Conservation (phyloP, 2,329 filamentous ascomycete species). For the Colletotrichum chlorophyti region DNA sequence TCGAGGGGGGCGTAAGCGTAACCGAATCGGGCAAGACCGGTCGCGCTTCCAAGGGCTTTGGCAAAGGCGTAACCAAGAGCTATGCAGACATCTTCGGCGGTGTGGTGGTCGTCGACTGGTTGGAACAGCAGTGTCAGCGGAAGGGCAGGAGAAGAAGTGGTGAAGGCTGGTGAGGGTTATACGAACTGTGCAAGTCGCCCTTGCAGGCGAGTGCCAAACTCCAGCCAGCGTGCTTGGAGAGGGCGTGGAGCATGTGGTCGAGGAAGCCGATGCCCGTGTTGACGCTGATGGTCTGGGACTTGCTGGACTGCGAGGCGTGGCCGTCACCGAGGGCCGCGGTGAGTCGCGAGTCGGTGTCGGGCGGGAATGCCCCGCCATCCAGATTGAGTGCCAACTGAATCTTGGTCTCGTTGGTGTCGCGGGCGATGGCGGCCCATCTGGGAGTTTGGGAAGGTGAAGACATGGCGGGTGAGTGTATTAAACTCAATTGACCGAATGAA, state of each 20-base stretch:
- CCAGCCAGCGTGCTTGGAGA: constrained; percentile 96
- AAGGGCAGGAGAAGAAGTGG: not conserved
- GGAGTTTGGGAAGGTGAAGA: constrained; percentile 32
- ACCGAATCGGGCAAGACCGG: constrained; percentile 89
- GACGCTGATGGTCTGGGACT: constrained; percentile 84
- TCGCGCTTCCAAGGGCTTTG: constrained; percentile 75
- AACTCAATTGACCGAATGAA: not conserved
- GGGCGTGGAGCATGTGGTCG: constrained; percentile 97
- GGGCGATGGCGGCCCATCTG: constrained; percentile 80
- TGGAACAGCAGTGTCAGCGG: not conserved
- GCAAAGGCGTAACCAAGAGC: constrained; percentile 88
- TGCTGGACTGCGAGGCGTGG: constrained; percentile 85
- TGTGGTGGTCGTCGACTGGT: constrained; percentile 97
- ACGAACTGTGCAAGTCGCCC: constrained; percentile 89
- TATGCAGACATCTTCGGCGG: constrained; percentile 93
- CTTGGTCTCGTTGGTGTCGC: constrained; percentile 98
- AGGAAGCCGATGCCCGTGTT: constrained; percentile 97
- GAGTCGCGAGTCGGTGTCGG: constrained; percentile 65
- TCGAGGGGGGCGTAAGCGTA: constrained; percentile 93
- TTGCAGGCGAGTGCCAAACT: constrained; percentile 82
- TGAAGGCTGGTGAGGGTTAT: not conserved
- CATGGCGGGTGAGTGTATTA: not conserved
- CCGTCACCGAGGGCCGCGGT: constrained; percentile 55
- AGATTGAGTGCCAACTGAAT: constrained; percentile 92
- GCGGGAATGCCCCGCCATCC: constrained; percentile 82